Evolutionary conservation across 768 basidiomycete species (phyloP).

Genomic region (Panaeolus cyanescens): DNA sequence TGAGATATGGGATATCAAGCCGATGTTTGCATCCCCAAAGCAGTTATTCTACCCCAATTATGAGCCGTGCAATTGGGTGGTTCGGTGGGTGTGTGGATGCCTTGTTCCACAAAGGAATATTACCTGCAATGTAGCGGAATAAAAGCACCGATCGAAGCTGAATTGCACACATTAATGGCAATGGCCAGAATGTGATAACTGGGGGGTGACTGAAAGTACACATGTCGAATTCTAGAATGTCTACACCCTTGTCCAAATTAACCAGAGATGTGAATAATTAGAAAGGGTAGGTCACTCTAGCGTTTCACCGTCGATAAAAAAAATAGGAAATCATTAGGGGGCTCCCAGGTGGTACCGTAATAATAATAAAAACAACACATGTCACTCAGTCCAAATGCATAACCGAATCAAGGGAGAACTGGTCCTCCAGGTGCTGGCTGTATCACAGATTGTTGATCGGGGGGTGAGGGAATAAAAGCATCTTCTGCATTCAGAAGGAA

Average conservation of each 20-base stretch:
- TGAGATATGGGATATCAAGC: neutral
- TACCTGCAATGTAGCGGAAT: neutral
- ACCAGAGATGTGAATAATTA: neutral
- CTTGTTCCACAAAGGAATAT: neutral
- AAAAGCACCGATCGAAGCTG: slow-evolving; percentile 3
- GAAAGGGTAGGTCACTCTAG: neutral
- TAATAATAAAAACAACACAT: neutral
- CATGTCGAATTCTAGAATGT: neutral
- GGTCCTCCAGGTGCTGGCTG: neutral
- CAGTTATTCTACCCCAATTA: neutral
- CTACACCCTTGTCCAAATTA: neutral
- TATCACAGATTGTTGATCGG: slow-evolving; percentile 2
- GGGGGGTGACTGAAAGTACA: neutral
- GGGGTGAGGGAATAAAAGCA: neutral
- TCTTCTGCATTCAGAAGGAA: slow-evolving; percentile 27
- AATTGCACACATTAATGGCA: neutral
- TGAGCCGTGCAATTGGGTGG: neutral
- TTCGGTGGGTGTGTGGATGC: neutral
- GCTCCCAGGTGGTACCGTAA: neutral
- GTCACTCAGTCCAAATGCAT: neutral
- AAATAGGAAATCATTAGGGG: neutral
- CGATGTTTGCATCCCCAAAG: neutral
- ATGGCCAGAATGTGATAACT: slow-evolving; percentile 5
- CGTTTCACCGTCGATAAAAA: neutral
- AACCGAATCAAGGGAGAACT: neutral